Base-by-base conservation (phyloP, 2,329 filamentous ascomycete species). In the Epicoccum sorghinum region DNA sequence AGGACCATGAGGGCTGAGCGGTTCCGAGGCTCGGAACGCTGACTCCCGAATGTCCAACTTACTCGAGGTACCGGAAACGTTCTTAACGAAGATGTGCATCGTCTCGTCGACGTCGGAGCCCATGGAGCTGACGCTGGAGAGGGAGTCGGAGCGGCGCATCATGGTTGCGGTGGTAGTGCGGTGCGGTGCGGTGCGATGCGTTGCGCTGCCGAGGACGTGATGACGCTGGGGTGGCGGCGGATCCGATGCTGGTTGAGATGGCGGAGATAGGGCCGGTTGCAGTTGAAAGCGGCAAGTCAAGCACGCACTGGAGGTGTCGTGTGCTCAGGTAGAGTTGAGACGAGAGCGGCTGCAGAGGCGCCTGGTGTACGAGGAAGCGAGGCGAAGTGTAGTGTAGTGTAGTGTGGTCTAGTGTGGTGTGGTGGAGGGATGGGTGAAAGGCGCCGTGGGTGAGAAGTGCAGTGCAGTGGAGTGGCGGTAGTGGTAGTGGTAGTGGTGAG, bases 71-170 rank as follows among this genome's bases (percentile, higher is more conserved):
- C 83, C 83, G 32, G 80, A 77, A 44, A 84, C 74, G 67, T 80
- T 81, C 75, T 84, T 85, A 72, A 86, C 79, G 73, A 86, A 86
- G 73, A 86, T 83, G 69, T 84, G 82, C 76, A 85, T 84, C 35
- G 78, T 83, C 46, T 82, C 78, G 42, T 82, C 77, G 43, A 73
- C 66, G 53, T 82, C 79, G 41, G 73, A 74, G 56, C 70, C 70
- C 43, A 69, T 62, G 30, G 76, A 77, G 66, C 72, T 74, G 65
- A 76, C 65, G 68, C 75, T 78, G 52, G 73, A 73, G 66, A 78
- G 72, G 64, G 74, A 71, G 74, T 67, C 59, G 43, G 71, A 62
- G 60, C 69, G 69, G 56, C 58, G 68, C 74, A 75, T 74, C 73
- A 75, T 74, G 47, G 27, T 66, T 59, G 64, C 40, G 58, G 52